Conservation (phyloP, 2,329 filamentous ascomycete species). For the Huntiella omanensis region DNA sequence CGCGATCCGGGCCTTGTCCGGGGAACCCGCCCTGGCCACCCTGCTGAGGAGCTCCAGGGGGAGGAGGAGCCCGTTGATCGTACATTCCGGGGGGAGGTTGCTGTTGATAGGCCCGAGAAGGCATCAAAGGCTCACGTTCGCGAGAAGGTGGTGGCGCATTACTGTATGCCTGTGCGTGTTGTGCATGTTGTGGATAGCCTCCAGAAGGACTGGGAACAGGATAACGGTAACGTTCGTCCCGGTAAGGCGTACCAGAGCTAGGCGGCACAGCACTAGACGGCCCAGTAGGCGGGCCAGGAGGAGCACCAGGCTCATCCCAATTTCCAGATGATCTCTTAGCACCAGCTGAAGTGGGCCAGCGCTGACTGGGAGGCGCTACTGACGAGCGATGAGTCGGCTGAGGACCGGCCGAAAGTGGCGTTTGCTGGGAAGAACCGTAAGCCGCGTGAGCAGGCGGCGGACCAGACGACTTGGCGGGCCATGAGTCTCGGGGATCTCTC, state of each 20-base stretch:
- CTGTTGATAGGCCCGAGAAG: slow-evolving; percentile 10
- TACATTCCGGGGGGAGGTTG: neutral
- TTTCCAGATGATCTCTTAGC: neutral
- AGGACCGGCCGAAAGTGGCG: neutral
- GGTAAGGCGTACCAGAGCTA: slow-evolving; percentile 1
- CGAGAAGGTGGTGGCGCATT: too few relatives aligned
- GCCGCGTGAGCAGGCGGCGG: neutral
- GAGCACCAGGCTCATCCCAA: neutral
- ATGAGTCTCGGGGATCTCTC: neutral
- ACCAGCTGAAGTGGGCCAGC: too few relatives aligned
- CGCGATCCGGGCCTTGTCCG: too few relatives aligned
- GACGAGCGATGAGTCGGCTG: neutral
- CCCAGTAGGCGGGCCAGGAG: neutral
- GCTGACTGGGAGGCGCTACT: neutral
- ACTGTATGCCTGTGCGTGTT: too few relatives aligned
- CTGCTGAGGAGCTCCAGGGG: too few relatives aligned
- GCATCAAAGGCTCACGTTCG: slow-evolving; percentile 8
- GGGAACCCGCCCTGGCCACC: too few relatives aligned
- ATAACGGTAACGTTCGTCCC: slow-evolving; percentile 9
- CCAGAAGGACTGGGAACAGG: neutral
- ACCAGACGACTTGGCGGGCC: neutral
- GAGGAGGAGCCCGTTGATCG: neutral
- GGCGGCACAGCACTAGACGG: neutral
- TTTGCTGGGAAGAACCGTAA: neutral
- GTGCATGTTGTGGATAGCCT: too few relatives aligned